Percentiles rank a stretch among this genome's conserved stretches.
phyloP scores from a whole-genome alignment of 75 land plant species.

The Picea glauca region DNA sequence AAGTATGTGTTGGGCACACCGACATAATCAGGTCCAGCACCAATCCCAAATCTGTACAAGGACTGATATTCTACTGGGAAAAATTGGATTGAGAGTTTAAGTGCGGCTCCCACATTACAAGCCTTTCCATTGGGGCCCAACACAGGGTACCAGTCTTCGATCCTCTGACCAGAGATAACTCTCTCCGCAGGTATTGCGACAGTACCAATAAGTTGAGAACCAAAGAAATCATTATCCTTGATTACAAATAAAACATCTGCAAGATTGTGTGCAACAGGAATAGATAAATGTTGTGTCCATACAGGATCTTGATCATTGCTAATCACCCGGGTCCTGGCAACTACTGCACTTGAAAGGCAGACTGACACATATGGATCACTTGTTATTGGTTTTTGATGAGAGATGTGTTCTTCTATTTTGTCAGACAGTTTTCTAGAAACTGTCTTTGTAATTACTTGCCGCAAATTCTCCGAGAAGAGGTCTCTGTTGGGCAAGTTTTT shows the following conservation, averaged over 20 bases:
- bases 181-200: slow-evolving; percentile 63
- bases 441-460: slow-evolving; percentile 36
- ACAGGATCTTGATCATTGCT: slow-evolving; percentile 59
- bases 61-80: slow-evolving; percentile 42
- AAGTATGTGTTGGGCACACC: slow-evolving; percentile 80
- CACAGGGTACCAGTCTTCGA: slow-evolving; percentile 62
- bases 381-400: slow-evolving; percentile 35
- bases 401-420: slow-evolving; percentile 15
- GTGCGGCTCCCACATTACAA: slow-evolving; percentile 38
- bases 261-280: slow-evolving; percentile 77
- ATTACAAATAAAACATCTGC: slow-evolving; percentile 61
- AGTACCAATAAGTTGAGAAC: slow-evolving; percentile 74
- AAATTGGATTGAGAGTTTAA: slow-evolving; percentile 53
- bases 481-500: slow-evolving; percentile 88
- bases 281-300: slow-evolving; percentile 78
- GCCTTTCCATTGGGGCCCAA: slow-evolving; percentile 49
- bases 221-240: slow-evolving; percentile 83
- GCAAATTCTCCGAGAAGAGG: slow-evolving; percentile 48
- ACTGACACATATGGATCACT: slow-evolving; percentile 91
- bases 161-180: slow-evolving; percentile 24
- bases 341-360: slow-evolving; percentile 44
- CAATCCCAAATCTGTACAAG: slow-evolving; percentile 52
- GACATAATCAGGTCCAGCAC: slow-evolving; percentile 36
- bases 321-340: slow-evolving; percentile 70
- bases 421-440: slow-evolving; percentile 19